Conservation (phyloP, 2,329 filamentous ascomycete genomes). For the Hymenotorrendiella dingleyae region DNA sequence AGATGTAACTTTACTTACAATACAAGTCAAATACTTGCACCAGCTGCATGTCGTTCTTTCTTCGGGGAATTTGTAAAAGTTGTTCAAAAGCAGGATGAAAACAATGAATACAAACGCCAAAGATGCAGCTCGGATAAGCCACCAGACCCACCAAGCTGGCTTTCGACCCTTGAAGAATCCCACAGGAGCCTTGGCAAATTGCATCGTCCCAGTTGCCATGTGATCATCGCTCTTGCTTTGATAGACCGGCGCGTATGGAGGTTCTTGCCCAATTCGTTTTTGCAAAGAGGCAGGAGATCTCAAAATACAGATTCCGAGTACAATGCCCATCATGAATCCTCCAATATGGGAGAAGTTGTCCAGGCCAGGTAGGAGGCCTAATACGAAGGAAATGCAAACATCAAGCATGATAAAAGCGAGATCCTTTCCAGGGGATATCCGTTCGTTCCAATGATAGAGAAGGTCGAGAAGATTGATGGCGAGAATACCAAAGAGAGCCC, state of each 20-base stretch:
- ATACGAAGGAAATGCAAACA: conserved; percentile 81
- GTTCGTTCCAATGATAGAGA: conserved; percentile 85
- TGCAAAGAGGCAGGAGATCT: conserved; percentile 81
- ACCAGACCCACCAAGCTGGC: conserved; percentile 96
- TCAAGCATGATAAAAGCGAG: conserved; percentile 83
- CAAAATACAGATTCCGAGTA: conserved; percentile 78
- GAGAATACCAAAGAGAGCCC: conserved; percentile 84
- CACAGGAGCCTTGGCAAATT: conserved; percentile 55
- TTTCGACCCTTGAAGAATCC: conserved; percentile 91
- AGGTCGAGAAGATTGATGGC: conserved; percentile 84
- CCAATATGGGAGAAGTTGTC: conserved; percentile 99
- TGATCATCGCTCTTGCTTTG: conserved; percentile 35
- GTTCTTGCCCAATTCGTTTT: conserved; percentile 63
- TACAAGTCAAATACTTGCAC: conserved; percentile 93
- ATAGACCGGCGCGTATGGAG: conserved; percentile 65
- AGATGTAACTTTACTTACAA: conserved; percentile 61
- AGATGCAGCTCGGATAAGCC: conserved; percentile 74
- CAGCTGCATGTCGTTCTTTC: conserved; percentile 71
- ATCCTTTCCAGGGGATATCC: conserved; percentile 70
- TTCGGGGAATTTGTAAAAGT: conserved; percentile 66
- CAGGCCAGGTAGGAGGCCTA: conserved; percentile 84
- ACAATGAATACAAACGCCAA: conserved; percentile 75
- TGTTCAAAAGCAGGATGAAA: conserved; percentile 81
- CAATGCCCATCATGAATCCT: conserved; percentile 87
- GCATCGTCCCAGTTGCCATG: conserved; percentile 23